Percentiles rank a stretch among this genome's conserved stretches.
These are phyloP conservation scores for Amaranthus hypochondriacus DNA, from an alignment of 148 eudicot species.

Conservation along the genomic window DNA sequence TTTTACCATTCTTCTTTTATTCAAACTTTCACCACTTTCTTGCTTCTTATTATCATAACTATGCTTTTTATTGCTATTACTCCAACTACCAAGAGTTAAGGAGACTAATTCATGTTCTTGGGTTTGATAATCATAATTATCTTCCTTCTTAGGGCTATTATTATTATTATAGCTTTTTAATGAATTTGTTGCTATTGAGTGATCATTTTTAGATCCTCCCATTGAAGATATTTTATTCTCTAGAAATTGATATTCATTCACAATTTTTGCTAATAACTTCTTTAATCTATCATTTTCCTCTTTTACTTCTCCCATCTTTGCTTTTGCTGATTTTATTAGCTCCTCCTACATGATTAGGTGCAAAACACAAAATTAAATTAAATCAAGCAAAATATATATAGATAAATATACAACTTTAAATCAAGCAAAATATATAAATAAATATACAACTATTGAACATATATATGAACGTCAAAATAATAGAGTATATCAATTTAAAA, in stretches of 20 bases:
- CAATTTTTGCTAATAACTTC: slow-evolving; percentile 27
- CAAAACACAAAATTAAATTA: neutral
- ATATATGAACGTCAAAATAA: no score
- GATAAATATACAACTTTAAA: neutral
- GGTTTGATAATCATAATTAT: slow-evolving; percentile 21
- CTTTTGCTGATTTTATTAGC: slow-evolving; percentile 33
- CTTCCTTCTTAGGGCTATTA: neutral
- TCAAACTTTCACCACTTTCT: slow-evolving; percentile 9
- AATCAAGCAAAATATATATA: neutral
- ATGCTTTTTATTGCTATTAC: slow-evolving; percentile 11
- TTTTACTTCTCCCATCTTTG: slow-evolving; percentile 43
- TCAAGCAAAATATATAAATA: neutral
- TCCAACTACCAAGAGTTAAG: slow-evolving; percentile 40
- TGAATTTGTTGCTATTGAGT: slow-evolving; percentile 1
- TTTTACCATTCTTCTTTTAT: slow-evolving; percentile 24
- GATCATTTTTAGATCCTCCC: neutral
- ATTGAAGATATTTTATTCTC: slow-evolving; percentile 28
- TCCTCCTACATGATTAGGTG: slow-evolving; percentile 21
- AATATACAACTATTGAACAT: neutral
- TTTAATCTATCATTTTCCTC: slow-evolving; percentile 46
- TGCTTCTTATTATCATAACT: slow-evolving; percentile 8
- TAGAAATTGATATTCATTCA: slow-evolving; percentile 34
- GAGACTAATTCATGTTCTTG: slow-evolving; percentile 31
- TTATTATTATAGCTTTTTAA: neutral
- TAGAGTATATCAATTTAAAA: no score